Base-by-base conservation (phyloP, 192 early-diverging fungal species). In the Coemansia erecta region DNA sequence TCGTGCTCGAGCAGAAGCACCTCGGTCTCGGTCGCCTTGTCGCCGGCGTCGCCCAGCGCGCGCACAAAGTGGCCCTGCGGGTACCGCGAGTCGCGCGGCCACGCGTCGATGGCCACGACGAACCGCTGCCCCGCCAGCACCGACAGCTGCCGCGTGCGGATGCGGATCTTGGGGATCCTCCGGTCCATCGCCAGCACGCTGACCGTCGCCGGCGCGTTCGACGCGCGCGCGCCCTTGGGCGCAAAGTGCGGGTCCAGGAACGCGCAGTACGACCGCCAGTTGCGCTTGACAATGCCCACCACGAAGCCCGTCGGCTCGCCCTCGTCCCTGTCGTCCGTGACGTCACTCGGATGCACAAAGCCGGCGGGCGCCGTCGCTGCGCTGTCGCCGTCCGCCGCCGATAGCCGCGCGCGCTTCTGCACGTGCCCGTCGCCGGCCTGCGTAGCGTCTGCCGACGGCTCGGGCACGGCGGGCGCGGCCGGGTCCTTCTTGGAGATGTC, bases 1-100 rank as follows among this genome's bases (percentile, higher is more conserved):
- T 95, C 94, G 68, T 97, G 93, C 77, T 99, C 97, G 50, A 98
- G 81, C 60, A 99, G 63, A 24, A 99, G 82, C 18, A 99, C 94
- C 63, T 99, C 93, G 0, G 95, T 99, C 66, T 99, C 97, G 0
- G 97, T 97, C 8, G 85, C 86, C 66, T 87, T 85, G 73, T 98
- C 95, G n/a, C 93, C 94, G 39, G 97, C 92, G n/a, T 86, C 82
- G 45, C 97, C 97, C 54, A 99, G 68, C 0, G 86, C 83, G 28
- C 88, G 83, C 24, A 99, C 92, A 80, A 94, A 99, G 64, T 99
- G 97, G 22, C 97, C 97, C 24, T 81, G 66, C 6, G 97, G 95
- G 54, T 87, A 90, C 63, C 76, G 66, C 8, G 92, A 92, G 45
- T 87, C 85, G 56, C 78, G 85, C 12, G 85, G 83, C 97, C 97